phyloP scores from a whole-genome alignment of 164 flowering plant species.

The Saururus chinensis region DNA sequence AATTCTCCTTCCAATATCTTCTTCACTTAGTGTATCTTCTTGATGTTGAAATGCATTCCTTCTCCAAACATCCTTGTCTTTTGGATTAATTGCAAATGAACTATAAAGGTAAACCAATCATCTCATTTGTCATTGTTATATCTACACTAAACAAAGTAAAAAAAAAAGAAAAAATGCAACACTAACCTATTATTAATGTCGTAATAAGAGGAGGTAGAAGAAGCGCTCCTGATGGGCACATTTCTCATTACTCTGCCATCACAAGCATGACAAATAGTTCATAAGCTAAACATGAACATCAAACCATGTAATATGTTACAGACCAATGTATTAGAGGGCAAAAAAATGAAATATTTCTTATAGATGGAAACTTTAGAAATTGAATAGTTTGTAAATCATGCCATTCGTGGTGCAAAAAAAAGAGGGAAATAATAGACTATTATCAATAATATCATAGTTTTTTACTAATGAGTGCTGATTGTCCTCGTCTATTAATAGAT shows the following conservation, averaged over 20 bases:
- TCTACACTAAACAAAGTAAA: background rate
- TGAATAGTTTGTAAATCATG: background rate
- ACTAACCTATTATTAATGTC: slow-evolving; percentile 49
- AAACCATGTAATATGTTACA: too few relatives aligned
- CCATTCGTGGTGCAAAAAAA: too few relatives aligned
- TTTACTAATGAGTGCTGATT: too few relatives aligned
- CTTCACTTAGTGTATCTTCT: slow-evolving; percentile 24
- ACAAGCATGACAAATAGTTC: background rate
- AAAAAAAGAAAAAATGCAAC: background rate
- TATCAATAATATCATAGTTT: too few relatives aligned
- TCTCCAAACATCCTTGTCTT: slow-evolving; percentile 33
- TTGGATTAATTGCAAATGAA: slow-evolving; percentile 70
- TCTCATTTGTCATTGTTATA: background rate
- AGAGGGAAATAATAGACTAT: too few relatives aligned
- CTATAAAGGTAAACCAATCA: slow-evolving; percentile 28
- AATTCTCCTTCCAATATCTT: slow-evolving; percentile 54
- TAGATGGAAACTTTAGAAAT: too few relatives aligned
- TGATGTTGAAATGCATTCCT: slow-evolving; percentile 20
- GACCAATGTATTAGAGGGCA: too few relatives aligned
- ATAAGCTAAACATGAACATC: background rate
- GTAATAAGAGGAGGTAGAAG: slow-evolving; percentile 30
- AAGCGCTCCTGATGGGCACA: slow-evolving; percentile 18
- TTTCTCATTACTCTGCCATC: slow-evolving; percentile 23
- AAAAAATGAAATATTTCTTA: too few relatives aligned
- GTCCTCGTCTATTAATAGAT: too few relatives aligned